A percentile compares a stretch with the other conserved stretches of the same genome.
Conservation (phyloP, 345 rosid genomes). For the Salix suchowensis region DNA sequence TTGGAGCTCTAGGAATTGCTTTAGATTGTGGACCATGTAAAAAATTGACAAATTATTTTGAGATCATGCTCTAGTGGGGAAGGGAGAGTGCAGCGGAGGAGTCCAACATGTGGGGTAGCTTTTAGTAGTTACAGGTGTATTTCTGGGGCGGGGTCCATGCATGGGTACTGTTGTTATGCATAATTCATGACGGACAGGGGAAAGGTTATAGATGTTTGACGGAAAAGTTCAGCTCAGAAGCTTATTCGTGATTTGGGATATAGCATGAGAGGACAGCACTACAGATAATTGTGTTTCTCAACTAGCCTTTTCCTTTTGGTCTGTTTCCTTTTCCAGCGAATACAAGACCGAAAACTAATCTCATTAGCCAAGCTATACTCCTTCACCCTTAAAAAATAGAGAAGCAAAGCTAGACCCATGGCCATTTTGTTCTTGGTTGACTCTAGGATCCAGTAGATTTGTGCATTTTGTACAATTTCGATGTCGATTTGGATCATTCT, state of each 20-base stretch:
- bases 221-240: not conserved
- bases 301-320: conserved; percentile 14
- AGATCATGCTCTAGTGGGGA: conserved; percentile 7
- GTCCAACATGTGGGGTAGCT: not conserved
- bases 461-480: no score
- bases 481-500: no score
- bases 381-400: no score
- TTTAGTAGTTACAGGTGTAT: not conserved
- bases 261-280: not conserved
- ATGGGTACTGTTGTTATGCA: not conserved
- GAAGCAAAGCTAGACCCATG: no score
- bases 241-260: conserved; percentile 12
- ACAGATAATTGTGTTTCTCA: conserved; percentile 8
- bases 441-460: no score
- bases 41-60: not conserved
- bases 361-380: no score
- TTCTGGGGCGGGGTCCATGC: not conserved
- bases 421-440: no score
- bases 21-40: not conserved
- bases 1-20: conserved; percentile 4
- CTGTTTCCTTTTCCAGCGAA: conserved; percentile 9
- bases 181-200: not conserved
- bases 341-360: conserved; percentile 24
- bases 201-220: not conserved
- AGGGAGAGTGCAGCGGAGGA: not conserved